These are phyloP conservation scores for Penicillium macrosclerotiorum DNA, from an alignment of 495 filamentous ascomycete species.

Conservation along the genomic window DNA sequence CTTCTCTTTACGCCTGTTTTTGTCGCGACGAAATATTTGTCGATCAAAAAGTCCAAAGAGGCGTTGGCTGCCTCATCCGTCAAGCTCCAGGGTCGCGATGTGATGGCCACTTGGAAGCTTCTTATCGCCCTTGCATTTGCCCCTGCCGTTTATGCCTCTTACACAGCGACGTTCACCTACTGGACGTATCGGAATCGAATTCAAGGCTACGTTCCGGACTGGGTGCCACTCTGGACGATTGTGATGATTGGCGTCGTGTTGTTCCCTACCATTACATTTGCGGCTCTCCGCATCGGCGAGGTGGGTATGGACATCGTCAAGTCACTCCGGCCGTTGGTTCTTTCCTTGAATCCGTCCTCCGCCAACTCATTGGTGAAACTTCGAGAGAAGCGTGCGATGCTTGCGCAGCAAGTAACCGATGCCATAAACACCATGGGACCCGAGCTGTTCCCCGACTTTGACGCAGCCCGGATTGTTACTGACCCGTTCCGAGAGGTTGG, in stretches of 20 bases:
- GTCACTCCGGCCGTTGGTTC: conserved; percentile 83
- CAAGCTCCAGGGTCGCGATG: conserved; percentile 89
- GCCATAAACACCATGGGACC: conserved; percentile 94
- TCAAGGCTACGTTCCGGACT: conserved; percentile 73
- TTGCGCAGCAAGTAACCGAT: conserved; percentile 81
- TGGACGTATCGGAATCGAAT: conserved; percentile 80
- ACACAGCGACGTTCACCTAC: conserved; percentile 69
- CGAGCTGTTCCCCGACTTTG: conserved; percentile 96
- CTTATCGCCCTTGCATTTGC: conserved; percentile 88
- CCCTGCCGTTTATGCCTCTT: conserved; percentile 79
- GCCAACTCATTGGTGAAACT: conserved; percentile 82
- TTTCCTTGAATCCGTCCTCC: conserved; percentile 82
- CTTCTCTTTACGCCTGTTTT: conserved; percentile 91
- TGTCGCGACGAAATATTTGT: conserved; percentile 82
- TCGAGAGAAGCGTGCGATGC: conserved; percentile 64
- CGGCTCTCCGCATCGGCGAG: conserved; percentile 92
- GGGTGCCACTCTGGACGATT: conserved; percentile 77
- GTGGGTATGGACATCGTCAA: conserved; percentile 98
- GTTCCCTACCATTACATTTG: conserved; percentile 88
- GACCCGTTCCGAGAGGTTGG: conserved; percentile 52
- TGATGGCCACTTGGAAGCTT: conserved; percentile 98
- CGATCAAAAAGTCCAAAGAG: conserved; percentile 84
- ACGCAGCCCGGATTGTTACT: conserved; percentile 73
- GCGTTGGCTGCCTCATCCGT: conserved; percentile 90
- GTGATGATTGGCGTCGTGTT: conserved; percentile 68